Conservation (phyloP, 306 rosid genomes). For the Cicer chorassanicum region DNA sequence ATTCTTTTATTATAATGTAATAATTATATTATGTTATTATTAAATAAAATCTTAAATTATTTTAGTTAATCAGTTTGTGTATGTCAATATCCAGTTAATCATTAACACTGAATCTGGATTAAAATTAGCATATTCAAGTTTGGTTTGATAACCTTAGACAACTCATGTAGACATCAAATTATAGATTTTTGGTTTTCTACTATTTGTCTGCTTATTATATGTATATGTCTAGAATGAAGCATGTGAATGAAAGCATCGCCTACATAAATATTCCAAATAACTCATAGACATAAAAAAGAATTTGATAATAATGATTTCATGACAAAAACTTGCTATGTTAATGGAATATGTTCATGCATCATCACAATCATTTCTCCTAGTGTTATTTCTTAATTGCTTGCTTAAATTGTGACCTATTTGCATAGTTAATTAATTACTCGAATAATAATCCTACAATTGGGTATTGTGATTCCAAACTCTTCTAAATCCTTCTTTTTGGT, state of each 20-base stretch:
- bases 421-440: neutral
- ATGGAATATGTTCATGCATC: constrained; percentile 34
- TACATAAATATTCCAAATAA: constrained; percentile 46
- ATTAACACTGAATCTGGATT: constrained; percentile 27
- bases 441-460: constrained; percentile 18
- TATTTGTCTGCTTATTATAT: constrained; percentile 46
- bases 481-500: neutral
- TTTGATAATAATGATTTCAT: constrained; percentile 36
- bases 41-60: neutral
- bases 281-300: constrained; percentile 39
- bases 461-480: constrained; percentile 12
- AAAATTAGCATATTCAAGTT: constrained; percentile 11
- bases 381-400: constrained; percentile 40
- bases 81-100: neutral
- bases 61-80: neutral
- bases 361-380: constrained; percentile 30
- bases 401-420: constrained; percentile 7
- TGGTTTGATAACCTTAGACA: constrained; percentile 34
- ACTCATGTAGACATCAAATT: constrained; percentile 14
- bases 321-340: constrained; percentile 40
- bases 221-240: constrained; percentile 39
- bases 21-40: neutral
- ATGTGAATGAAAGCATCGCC: constrained; percentile 23
- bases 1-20: neutral
- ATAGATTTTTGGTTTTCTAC: constrained; percentile 18